phyloP scores from a whole-genome alignment of 176 grass and related monocot genomes.

The Juncus inflexus region DNA sequence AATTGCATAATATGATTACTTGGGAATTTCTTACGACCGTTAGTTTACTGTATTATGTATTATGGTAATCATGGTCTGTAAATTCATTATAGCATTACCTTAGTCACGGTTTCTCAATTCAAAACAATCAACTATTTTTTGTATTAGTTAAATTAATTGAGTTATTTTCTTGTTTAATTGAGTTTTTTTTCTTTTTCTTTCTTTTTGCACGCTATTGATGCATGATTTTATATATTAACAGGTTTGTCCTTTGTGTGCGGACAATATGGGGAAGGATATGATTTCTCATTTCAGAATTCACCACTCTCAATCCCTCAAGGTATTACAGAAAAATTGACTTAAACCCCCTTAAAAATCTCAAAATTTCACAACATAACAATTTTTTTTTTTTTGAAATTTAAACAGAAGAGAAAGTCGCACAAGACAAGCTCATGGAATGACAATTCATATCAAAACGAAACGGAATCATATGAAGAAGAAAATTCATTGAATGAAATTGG shows the following conservation, averaged over 20 bases:
- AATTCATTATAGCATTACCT: too few species aligned
- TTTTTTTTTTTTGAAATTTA: conserved; percentile 12
- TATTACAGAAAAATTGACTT: conserved; percentile 6
- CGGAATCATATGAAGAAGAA: conserved; percentile 32
- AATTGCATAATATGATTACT: too few species aligned
- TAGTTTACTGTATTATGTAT: too few species aligned
- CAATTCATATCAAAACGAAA: neutral
- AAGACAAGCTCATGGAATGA: conserved; percentile 41
- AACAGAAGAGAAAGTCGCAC: conserved; percentile 66
- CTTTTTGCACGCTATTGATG: too few species aligned
- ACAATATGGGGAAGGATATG: conserved; percentile 71
- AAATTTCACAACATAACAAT: conserved; percentile 2
- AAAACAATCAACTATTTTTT: too few species aligned
- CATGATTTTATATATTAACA: conserved; percentile 15
- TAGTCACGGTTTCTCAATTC: too few species aligned
- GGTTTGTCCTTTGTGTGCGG: conserved; percentile 78
- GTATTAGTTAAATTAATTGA: too few species aligned
- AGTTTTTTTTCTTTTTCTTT: neutral
- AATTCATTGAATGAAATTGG: conserved; percentile 34
- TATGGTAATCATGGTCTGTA: too few species aligned
- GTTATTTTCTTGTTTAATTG: neutral
- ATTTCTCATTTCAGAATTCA: conserved; percentile 57
- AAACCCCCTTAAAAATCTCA: neutral
- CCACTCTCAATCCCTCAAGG: conserved; percentile 64
- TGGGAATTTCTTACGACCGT: too few species aligned